phyloP scores from a whole-genome alignment of 768 basidiomycete genomes.

The Lactifluus piperatus region DNA sequence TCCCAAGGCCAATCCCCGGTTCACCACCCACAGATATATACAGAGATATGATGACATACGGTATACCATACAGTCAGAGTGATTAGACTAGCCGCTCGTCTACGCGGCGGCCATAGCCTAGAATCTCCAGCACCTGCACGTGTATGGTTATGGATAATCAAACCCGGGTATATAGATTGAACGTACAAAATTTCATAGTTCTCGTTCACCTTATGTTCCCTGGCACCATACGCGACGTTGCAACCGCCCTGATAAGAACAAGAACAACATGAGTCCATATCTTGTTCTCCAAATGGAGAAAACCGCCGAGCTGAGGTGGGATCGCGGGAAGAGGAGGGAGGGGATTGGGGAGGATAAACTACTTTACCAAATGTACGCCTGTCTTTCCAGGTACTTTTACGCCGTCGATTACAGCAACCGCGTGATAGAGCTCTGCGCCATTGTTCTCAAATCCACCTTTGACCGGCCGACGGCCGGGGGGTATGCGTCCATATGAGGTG shows the following conservation, averaged over 20 bases:
- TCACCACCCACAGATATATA: background rate
- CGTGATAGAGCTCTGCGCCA: conserved; percentile 63
- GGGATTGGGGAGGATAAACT: no score
- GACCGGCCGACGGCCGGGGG: conserved; percentile 47
- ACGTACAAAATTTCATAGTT: conserved; percentile 40
- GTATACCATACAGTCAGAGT: background rate
- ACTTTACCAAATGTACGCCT: conserved; percentile 60
- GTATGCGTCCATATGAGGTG: conserved; percentile 51
- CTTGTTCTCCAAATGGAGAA: conserved; percentile 13
- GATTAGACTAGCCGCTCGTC: background rate
- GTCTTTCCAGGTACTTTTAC: conserved; percentile 67
- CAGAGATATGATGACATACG: background rate
- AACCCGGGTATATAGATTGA: background rate
- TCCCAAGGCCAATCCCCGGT: background rate
- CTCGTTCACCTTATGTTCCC: conserved; percentile 31
- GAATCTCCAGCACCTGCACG: conserved; percentile 31
- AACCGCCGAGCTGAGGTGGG: background rate
- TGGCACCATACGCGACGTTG: background rate
- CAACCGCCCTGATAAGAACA: conserved; percentile 1
- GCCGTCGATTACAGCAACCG: conserved; percentile 41
- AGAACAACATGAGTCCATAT: background rate
- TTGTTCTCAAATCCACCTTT: conserved; percentile 71
- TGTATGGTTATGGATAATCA: background rate
- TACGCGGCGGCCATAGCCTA: background rate
- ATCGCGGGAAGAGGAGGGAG: background rate